Base-by-base conservation (phyloP, 106 monocot genomes). In the Dendrobium officinale region DNA sequence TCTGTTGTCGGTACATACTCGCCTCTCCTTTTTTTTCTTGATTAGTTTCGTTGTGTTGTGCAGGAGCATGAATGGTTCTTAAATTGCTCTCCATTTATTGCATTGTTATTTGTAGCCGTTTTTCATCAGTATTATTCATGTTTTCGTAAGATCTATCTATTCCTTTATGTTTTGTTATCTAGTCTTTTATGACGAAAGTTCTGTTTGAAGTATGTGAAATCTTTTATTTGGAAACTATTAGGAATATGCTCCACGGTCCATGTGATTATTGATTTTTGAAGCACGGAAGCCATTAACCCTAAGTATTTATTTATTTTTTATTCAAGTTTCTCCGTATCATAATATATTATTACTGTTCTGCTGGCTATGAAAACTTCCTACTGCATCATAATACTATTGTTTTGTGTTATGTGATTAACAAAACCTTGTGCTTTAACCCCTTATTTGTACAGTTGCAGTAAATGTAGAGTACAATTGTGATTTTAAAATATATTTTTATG, bases 1-100 rank as follows among this genome's bases (percentile, higher is more conserved):
- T 41, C 81, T 94, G 41, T 85, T 97, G 26, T 97, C 97, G 89
- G 97, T 97, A 91, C 6, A 81, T 29, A 41, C 26, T 20, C 10
- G 5, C 33, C 3, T 17, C 8, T 64, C 18, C 1, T 31, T 9
- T 10, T 33, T 67, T 44, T 17, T 44, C 54, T 15, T 31, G 73
- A 51, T 51, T 13, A 15, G 13, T n/a, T n/a, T n/a, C n/a, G n/a
- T 11, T 73, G 33, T 49, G 27, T 27, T 72, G 68, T 80, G 8
- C 40, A 0, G 29, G 64, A 37, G 27, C 19, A 68, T 6, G 29
- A 31, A 15, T 68, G 67, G 4, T 16, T 68, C 24, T 20, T 43
- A 29, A 22, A 26, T 51, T 51, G 31, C 10, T 49, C 16, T 51
- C 27, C 72, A 74, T n/a, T 42, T n/a, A 74, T 43, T 74, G 13